Evolutionary conservation across 2,329 filamentous ascomycete species (phyloP), one percentile per base, ranked within the genome.

Genomic region (Sarocladium brachiariae): DNA sequence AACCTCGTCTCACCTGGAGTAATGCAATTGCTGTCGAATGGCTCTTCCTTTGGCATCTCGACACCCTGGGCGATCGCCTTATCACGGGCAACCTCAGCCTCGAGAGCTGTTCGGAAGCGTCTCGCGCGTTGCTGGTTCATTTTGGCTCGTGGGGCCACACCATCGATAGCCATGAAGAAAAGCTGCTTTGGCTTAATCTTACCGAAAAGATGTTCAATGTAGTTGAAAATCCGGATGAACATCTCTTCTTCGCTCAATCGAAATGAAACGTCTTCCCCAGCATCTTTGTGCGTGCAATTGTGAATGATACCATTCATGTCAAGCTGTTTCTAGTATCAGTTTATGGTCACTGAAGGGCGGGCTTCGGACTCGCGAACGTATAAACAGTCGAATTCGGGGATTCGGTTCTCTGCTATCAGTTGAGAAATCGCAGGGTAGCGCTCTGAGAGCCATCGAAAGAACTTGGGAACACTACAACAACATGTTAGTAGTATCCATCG

Each of bases 291-390:
- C 51, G 93, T 99, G 69, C 93, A 99, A 69, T 99, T 99, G 71
- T 99, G 92, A 63, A 99, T 99, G 67, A 99, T 99, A 58, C 93
- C 93, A 70, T 99, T 99, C 93, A 99, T 99, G 64, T 95, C 89
- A 60, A 95, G 77, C 82, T 86, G 65, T 23, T 50, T 34, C 53
- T 30, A 49, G 51, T 27, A 46, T 59, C 59, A 59, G 63, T 52
- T 43, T 23, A 74, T 71, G 38, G 72, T 63, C 50, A 61, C 50
- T 27, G 57, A 35, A 51, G 59, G 13, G 41, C 47, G 43, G 10
- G 52, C 50, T 46, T 43, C 53, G 51, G 59, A 52, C 51, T 51
- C 38, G 61, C 78, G 63, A 66, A 86, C 83, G 71, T 99, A 99
- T 55, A 99, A 83, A 70, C 89, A 93, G 70, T 99, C 93, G 71